Evolutionary conservation across 495 filamentous ascomycete species (phyloP).

Genomic region (Penicillium steckii): DNA sequence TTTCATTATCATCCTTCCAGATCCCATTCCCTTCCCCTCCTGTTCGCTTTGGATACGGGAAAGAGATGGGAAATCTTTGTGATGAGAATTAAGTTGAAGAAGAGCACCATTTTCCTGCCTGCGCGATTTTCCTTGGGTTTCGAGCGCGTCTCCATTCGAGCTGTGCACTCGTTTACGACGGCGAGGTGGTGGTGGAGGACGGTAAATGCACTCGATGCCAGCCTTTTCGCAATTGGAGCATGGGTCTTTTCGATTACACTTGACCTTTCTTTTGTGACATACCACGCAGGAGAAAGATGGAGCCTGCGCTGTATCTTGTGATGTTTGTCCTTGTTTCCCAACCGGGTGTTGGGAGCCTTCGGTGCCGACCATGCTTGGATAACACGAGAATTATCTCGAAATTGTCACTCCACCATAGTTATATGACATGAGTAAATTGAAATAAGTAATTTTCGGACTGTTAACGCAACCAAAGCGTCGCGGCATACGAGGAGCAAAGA

Average conservation of each 20-base stretch:
- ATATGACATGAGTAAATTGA: background rate
- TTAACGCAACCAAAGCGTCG: background rate
- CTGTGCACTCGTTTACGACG: slow-evolving; percentile 56
- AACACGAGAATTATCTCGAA: background rate
- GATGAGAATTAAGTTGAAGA: background rate
- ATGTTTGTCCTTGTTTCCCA: background rate
- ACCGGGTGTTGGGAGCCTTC: background rate
- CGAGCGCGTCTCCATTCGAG: slow-evolving; percentile 44
- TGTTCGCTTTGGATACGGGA: background rate
- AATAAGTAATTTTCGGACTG: background rate
- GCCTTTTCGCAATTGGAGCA: slow-evolving; percentile 67
- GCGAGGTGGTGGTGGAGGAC: slow-evolving; percentile 56
- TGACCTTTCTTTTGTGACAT: slow-evolving; percentile 67
- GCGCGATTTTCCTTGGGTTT: slow-evolving; percentile 10
- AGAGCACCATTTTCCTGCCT: background rate
- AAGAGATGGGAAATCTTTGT: background rate
- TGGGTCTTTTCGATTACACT: slow-evolving; percentile 63
- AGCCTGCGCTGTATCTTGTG: background rate
- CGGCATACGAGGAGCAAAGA: background rate
- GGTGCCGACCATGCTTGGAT: background rate
- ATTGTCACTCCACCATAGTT: background rate
- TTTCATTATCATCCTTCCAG: slow-evolving; percentile 34
- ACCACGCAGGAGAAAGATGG: slow-evolving; percentile 56
- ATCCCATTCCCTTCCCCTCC: slow-evolving; percentile 4
- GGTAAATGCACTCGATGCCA: slow-evolving; percentile 55